Evolutionary conservation across 2,329 filamentous ascomycete genomes (phyloP).

Genomic region (Fusarium pseudograminearum): DNA sequence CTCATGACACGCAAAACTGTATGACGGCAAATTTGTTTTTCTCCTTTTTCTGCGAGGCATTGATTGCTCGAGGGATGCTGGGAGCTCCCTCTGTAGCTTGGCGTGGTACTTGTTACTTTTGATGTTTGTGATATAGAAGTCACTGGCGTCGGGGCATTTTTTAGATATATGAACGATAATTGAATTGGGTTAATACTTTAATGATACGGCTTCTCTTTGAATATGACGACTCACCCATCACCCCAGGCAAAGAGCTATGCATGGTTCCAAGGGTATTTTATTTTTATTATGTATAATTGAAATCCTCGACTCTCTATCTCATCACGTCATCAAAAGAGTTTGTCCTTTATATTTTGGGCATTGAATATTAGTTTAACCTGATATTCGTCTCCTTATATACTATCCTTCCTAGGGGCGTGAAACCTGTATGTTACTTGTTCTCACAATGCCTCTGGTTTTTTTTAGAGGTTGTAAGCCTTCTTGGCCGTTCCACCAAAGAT

Average conservation of each 20-base stretch:
- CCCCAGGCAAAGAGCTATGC: background rate
- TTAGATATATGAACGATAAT: conserved; percentile 25
- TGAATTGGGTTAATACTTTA: conserved; percentile 19
- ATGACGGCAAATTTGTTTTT: conserved; percentile 37
- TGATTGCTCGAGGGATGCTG: conserved; percentile 16
- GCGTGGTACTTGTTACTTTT: conserved; percentile 31
- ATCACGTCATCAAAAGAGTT: conserved; percentile 1
- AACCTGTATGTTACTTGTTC: background rate
- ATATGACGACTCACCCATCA: background rate
- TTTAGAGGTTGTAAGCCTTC: conserved; percentile 72
- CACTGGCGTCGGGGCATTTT: conserved; percentile 32
- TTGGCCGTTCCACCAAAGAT: conserved; percentile 81
- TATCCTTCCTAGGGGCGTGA: background rate
- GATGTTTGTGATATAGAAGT: conserved; percentile 23
- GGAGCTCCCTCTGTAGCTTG: conserved; percentile 23
- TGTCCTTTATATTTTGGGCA: background rate
- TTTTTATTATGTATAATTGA: conserved; percentile 12
- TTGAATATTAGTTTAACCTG: background rate
- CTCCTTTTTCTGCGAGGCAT: conserved; percentile 36
- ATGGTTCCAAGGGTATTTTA: conserved; percentile 10
- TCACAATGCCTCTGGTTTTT: background rate
- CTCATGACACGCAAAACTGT: conserved; percentile 43
- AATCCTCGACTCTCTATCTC: conserved; percentile 13
- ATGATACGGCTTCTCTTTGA: background rate
- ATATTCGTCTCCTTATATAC: background rate